Percentiles rank a stretch among this genome's conserved stretches.
Conservation (phyloP, 495 filamentous ascomycete species). For the Penicillium nucicola region DNA sequence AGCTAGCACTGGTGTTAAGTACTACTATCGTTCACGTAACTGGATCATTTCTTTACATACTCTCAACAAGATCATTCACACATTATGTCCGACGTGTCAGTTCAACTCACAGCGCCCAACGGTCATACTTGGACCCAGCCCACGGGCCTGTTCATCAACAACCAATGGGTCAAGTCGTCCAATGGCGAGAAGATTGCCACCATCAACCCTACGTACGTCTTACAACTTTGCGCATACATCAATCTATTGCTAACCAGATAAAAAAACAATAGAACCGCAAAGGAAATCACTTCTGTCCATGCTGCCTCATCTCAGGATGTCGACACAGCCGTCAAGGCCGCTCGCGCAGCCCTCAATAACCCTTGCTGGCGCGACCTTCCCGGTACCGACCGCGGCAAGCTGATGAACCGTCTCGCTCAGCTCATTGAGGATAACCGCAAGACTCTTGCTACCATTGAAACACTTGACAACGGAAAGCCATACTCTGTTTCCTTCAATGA, state of each 20-base stretch:
- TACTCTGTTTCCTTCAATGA: conserved; percentile 67
- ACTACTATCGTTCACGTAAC: too few species aligned
- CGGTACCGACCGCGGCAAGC: conserved; percentile 65
- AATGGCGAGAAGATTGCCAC: conserved; percentile 68
- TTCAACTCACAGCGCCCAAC: conserved; percentile 57
- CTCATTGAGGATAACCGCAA: conserved; percentile 69
- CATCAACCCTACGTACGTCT: conserved; percentile 76
- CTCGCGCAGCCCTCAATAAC: conserved; percentile 75
- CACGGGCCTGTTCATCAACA: conserved; percentile 88
- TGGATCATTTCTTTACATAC: background rate
- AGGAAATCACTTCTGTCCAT: conserved; percentile 77
- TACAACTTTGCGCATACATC: background rate
- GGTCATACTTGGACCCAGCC: conserved; percentile 74
- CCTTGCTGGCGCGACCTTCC: conserved; percentile 73
- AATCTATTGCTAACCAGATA: conserved; percentile 17
- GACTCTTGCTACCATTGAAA: conserved; percentile 80
- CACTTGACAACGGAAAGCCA: conserved; percentile 92
- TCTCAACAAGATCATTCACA: background rate
- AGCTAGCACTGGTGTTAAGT: background rate
- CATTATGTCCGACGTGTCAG: conserved; percentile 22
- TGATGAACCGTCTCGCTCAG: conserved; percentile 71
- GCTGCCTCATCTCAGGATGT: conserved; percentile 79
- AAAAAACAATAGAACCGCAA: conserved; percentile 58
- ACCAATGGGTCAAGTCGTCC: conserved; percentile 78
- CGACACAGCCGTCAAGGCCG: conserved; percentile 76